Evolutionary conservation across 78 protist species (phyloP).

Genomic region (Protostelium mycophagum): DNA sequence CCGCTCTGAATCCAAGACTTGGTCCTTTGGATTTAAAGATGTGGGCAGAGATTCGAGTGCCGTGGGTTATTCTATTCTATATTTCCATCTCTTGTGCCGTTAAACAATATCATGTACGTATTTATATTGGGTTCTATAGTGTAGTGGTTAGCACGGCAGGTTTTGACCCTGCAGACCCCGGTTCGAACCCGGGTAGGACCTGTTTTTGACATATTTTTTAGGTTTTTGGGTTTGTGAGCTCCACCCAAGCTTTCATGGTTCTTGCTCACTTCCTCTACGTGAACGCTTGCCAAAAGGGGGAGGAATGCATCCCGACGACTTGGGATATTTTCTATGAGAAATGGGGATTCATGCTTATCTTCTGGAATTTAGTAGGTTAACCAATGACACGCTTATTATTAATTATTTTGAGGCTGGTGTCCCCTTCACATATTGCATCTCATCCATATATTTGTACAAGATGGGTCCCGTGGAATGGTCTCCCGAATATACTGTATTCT

Average conservation of each 20-base stretch:
- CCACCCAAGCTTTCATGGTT: conserved; percentile 33
- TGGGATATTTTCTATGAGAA: conserved; percentile 74
- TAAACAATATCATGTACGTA: conserved; percentile 10
- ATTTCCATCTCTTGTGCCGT: conserved; percentile 33
- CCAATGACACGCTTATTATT: not conserved
- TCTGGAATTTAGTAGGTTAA: conserved; percentile 46
- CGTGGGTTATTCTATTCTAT: conserved; percentile 59
- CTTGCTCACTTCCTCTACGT: conserved; percentile 67
- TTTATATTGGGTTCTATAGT: not conserved
- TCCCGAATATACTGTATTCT: not conserved
- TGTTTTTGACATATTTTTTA: not conserved
- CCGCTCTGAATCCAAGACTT: conserved; percentile 52
- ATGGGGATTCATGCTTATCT: conserved; percentile 72
- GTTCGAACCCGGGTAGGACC: conserved; percentile 2
- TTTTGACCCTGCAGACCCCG: not conserved
- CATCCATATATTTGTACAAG: conserved; percentile 21
- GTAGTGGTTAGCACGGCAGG: not conserved
- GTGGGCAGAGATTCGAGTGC: conserved; percentile 54
- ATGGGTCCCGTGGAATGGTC: not conserved
- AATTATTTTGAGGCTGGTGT: conserved; percentile 40
- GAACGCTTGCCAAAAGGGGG: conserved; percentile 61
- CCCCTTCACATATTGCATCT: conserved; percentile 63
- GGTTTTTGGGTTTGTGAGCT: conserved; percentile 6
- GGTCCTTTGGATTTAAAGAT: conserved; percentile 61
- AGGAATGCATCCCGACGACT: conserved; percentile 55